A percentile compares a stretch with the other conserved stretches of the same genome.
phyloP scores from a whole-genome alignment of 352 stramenopile species.

The Globisporangium nodosum region DNA sequence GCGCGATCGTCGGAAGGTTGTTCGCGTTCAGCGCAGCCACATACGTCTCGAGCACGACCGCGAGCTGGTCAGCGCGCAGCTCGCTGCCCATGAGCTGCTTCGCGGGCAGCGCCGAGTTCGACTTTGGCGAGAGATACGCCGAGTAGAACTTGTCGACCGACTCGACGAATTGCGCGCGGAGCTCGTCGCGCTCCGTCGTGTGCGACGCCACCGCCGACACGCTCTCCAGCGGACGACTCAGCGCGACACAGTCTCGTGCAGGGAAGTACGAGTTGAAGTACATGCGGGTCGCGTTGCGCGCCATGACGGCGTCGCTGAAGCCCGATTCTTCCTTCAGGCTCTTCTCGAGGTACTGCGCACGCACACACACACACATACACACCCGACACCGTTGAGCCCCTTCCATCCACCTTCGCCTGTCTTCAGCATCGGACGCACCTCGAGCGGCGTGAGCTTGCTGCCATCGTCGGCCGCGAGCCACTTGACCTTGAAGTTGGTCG shows the following conservation, averaged over 20 bases:
- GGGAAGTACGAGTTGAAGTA: constrained; percentile 51
- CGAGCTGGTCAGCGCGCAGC: constrained; percentile 33
- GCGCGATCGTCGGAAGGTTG: constrained; percentile 38
- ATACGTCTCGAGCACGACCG: constrained; percentile 34
- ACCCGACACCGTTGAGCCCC: background rate
- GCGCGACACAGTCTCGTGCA: constrained; percentile 26
- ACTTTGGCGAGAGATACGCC: constrained; percentile 33
- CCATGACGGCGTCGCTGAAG: constrained; percentile 45
- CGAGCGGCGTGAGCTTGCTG: constrained; percentile 32
- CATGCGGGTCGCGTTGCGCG: constrained; percentile 54
- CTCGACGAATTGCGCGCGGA: constrained; percentile 53
- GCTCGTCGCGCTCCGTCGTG: constrained; percentile 17
- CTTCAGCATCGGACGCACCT: constrained; percentile 4
- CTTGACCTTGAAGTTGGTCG: constrained; percentile 64
- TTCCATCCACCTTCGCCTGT: background rate
- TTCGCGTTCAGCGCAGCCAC: constrained; percentile 35
- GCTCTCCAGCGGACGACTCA: constrained; percentile 49
- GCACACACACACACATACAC: background rate
- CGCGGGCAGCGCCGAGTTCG: constrained; percentile 21
- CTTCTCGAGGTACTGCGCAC: constrained; percentile 43
- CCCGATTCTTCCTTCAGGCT: constrained; percentile 38
- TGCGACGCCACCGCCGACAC: constrained; percentile 7
- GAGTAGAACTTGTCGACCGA: constrained; percentile 41
- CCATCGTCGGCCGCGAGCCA: constrained; percentile 42
- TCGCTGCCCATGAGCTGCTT: constrained; percentile 42